Base-by-base conservation (phyloP, 176 grass and related monocot genomes). In the Musa beccarii region DNA sequence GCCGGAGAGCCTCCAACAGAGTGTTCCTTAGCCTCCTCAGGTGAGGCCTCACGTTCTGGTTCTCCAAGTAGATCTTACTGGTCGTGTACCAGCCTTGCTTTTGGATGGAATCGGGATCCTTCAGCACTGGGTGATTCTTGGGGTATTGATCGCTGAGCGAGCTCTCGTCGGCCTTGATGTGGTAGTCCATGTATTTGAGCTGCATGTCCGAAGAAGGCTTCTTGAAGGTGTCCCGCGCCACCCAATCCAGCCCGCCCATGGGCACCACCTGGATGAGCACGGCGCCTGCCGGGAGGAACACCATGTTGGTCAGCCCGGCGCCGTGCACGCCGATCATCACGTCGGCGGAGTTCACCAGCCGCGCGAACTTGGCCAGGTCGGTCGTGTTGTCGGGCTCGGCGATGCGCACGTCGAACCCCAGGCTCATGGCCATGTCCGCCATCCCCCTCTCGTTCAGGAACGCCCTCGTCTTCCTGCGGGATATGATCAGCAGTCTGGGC, bases 311-410 rank as follows among this genome's bases (percentile, higher is more conserved):
- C 6, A 96, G 88, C 34, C 89, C 93, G 0, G 93, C 93, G 34
- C 93, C 93, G 74, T 96, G 93, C 21, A 84, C 93, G 14, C 93
- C 93, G 23, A 96, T 84, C 87, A 96, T 90, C 14, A 96, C 93
- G 76, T 96, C 93, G 80, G 87, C 88, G 12, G 93, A 96, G 69
- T 96, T 96, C 50, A 96, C 93, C 4, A 96, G 84, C 34, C 93
- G 79, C 17, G 93, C 93, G 25, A 96, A 90, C 87, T 96, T 92
- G 81, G 83, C 67, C 34, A 87, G 71, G 74, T 96, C 89, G 19
- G 93, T 88, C 54, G 68, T 81, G 8, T 68, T 63, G n/a, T 96
- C 87, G 0, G 93, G 89, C 74, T 90, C 89, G 4, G 85, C 87
- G 9, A 90, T 9, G 1, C 89, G 77, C 5, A 92, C 89, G 78